Evolutionary conservation across 2,329 filamentous ascomycete genomes (phyloP).

Genomic region (Fusarium sp.): DNA sequence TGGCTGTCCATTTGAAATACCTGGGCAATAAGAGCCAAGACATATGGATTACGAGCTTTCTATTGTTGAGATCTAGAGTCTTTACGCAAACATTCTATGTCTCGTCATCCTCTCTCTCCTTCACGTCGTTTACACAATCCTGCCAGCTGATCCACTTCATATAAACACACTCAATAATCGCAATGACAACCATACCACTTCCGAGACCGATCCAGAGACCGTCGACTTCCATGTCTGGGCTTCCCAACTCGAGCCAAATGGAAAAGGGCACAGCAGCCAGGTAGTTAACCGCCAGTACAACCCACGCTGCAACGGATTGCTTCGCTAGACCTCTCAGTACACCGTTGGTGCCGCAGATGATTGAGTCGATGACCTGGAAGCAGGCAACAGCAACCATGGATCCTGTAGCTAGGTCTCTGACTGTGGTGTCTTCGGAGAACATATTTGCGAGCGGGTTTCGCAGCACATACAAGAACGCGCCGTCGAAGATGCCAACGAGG

Average conservation of each 20-base stretch:
- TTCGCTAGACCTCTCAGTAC: slow-evolving; percentile 34
- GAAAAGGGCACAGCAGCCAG: slow-evolving; percentile 33
- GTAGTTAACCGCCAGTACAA: slow-evolving; percentile 35
- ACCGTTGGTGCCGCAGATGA: slow-evolving; percentile 37
- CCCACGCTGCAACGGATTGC: slow-evolving; percentile 37
- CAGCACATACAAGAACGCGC: slow-evolving; percentile 24
- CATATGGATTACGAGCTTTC: not conserved
- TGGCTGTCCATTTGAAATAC: not conserved
- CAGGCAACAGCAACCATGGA: slow-evolving; percentile 32
- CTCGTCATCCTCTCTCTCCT: slow-evolving; percentile 32
- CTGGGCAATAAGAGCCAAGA: not conserved
- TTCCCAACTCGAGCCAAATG: slow-evolving; percentile 35
- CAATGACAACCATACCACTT: slow-evolving; percentile 40
- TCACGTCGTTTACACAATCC: slow-evolving; percentile 39
- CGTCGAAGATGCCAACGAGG: slow-evolving; percentile 27
- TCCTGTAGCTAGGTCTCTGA: slow-evolving; percentile 19
- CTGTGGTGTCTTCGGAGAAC: slow-evolving; percentile 32
- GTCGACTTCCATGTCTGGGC: slow-evolving; percentile 38
- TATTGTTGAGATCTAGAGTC: not conserved
- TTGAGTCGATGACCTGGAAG: slow-evolving; percentile 34
- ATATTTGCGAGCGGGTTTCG: slow-evolving; percentile 24
- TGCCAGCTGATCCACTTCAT: slow-evolving; percentile 42
- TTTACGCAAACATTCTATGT: slow-evolving; percentile 1
- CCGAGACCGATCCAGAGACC: slow-evolving; percentile 42
- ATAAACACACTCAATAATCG: slow-evolving; percentile 37